Evolutionary conservation across 768 basidiomycete species (phyloP).

Genomic region (Boletus fagicola): DNA sequence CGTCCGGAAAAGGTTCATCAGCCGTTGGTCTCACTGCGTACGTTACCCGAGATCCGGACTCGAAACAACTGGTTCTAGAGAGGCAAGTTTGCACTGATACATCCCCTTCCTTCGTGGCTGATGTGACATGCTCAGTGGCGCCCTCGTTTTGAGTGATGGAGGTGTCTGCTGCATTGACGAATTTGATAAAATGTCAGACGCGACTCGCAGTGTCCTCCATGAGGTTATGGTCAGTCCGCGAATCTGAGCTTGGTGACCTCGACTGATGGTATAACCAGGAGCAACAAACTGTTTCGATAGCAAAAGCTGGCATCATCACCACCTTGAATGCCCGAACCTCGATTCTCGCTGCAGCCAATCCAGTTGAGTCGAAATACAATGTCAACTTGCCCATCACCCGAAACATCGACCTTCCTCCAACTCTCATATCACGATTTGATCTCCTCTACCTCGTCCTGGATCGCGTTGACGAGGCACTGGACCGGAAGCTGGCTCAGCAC

Average conservation of each 20-base stretch:
- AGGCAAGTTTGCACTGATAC: slow-evolving; percentile 50
- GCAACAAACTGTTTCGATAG: slow-evolving; percentile 99
- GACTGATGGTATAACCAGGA: slow-evolving; percentile 53
- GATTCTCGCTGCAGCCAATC: slow-evolving; percentile 96
- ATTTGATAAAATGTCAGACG: slow-evolving; percentile 99
- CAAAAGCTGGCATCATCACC: slow-evolving; percentile 98
- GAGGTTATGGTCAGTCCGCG: slow-evolving; percentile 84
- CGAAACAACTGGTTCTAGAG: slow-evolving; percentile 96
- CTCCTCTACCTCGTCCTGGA: slow-evolving; percentile 94
- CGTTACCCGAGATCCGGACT: slow-evolving; percentile 96
- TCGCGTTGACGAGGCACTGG: slow-evolving; percentile 84
- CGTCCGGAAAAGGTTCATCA: slow-evolving; percentile 96
- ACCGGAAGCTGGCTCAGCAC: slow-evolving; percentile 87
- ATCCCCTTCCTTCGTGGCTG: slow-evolving; percentile 1
- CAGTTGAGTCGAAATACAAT: slow-evolving; percentile 94
- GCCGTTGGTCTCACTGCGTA: slow-evolving; percentile 99
- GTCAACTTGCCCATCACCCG: slow-evolving; percentile 86
- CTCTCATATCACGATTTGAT: slow-evolving; percentile 97
- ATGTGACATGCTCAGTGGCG: slow-evolving; percentile 56
- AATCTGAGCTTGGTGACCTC: neutral
- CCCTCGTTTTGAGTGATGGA: slow-evolving; percentile 90
- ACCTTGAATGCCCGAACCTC: slow-evolving; percentile 98
- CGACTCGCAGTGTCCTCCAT: slow-evolving; percentile 95
- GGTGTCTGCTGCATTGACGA: slow-evolving; percentile 99
- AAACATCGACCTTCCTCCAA: slow-evolving; percentile 97